A percentile compares a stretch with the other conserved stretches of the same genome.
phyloP scores from a whole-genome alignment of 148 eudicot genomes.

The Oxyria digyna region DNA sequence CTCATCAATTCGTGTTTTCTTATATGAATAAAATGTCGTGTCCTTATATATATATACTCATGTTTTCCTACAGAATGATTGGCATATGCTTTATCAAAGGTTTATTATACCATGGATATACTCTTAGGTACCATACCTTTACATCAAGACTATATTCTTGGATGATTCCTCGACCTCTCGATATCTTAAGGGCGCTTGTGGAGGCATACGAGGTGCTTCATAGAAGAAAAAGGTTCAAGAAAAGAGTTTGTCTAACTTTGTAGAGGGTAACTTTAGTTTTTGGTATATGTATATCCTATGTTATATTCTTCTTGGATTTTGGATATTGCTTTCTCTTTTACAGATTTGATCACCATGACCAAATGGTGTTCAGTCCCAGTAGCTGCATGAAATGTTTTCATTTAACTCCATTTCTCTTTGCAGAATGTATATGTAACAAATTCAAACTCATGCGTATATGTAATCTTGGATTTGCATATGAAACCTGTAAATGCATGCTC shows the following conservation, averaged over 20 bases:
- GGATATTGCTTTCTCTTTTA: background rate
- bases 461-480: too few species aligned
- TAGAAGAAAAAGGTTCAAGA: background rate
- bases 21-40: background rate
- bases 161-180: background rate
- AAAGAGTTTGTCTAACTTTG: background rate
- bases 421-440: background rate
- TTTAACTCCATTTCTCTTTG: background rate
- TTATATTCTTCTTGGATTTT: background rate
- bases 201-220: background rate
- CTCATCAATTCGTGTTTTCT: background rate
- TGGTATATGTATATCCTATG: background rate
- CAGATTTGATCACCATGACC: background rate
- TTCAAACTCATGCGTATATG: background rate
- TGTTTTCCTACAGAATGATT: background rate
- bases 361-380: background rate
- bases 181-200: background rate
- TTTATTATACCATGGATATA: background rate
- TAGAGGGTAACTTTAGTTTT: background rate
- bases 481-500: too few species aligned
- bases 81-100: background rate
- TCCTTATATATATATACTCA: background rate
- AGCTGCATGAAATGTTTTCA: too few species aligned
- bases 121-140: background rate
- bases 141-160: background rate